Evolutionary conservation across 768 basidiomycete genomes (phyloP).

Genomic region (Paxillus involutus): DNA sequence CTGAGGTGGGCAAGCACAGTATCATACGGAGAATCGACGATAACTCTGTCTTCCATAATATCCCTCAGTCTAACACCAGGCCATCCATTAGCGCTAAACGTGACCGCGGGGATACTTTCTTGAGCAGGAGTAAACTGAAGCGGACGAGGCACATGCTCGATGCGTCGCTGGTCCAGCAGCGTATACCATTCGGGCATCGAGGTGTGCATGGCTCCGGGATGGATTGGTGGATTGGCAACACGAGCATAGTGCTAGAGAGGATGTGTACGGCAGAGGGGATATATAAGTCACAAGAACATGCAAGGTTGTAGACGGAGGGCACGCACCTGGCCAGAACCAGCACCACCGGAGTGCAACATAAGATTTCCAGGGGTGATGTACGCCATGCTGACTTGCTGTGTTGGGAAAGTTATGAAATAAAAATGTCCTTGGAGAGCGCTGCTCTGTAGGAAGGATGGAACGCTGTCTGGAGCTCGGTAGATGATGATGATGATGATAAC

Average conservation of each 20-base stretch:
- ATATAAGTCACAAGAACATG: background rate
- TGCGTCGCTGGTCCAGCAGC: conserved; percentile 15
- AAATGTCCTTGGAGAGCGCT: background rate
- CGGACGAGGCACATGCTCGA: conserved; percentile 21
- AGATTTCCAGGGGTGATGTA: conserved; percentile 7
- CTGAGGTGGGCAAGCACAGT: conserved; percentile 12
- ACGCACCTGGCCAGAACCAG: conserved; percentile 9
- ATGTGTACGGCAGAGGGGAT: background rate
- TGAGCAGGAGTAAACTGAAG: conserved; percentile 6
- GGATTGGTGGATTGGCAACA: conserved; percentile 14
- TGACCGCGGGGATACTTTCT: conserved; percentile 16
- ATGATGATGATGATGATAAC: background rate
- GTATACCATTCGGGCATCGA: conserved; percentile 18
- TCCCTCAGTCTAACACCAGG: conserved; percentile 20
- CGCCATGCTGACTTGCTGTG: background rate
- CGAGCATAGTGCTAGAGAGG: conserved; percentile 11
- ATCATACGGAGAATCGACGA: conserved; percentile 20
- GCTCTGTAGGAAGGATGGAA: background rate
- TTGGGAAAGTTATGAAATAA: background rate
- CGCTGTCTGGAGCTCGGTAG: background rate
- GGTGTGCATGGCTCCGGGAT: conserved; percentile 11
- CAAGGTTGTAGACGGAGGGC: too few relatives aligned
- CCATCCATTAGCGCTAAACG: conserved; percentile 17
- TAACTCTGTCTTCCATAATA: conserved; percentile 3
- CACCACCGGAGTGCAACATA: conserved; percentile 3